Evolutionary conservation across 306 rosid species (phyloP), one percentile per base, ranked within the genome.

Genomic region (Quercus berberidifolia): DNA sequence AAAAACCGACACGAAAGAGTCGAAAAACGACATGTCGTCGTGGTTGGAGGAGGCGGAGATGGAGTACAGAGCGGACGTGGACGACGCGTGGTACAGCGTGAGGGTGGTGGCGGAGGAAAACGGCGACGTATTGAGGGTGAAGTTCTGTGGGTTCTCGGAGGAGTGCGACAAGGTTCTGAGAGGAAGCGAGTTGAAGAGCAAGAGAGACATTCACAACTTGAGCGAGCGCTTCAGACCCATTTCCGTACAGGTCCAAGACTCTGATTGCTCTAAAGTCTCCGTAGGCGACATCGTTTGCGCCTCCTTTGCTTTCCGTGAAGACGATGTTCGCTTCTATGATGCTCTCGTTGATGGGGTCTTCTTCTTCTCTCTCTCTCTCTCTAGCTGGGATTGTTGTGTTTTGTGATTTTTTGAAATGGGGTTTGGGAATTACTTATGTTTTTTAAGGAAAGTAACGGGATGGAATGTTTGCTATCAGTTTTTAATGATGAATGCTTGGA

Each of bases 301-400:
- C 65, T 79, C 91, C 20, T 69, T 64, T 59, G 19, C 82, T 17
- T 46, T 71, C 41, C 4, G 35, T 25, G 19, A 25, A 3, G 82
- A 78, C 52, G 91, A 87, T n/a, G 65, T 84, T 62, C 85, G 89
- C 75, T 85, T 87, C 85, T 83, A 80, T 80, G 87, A 87, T 51
- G 87, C 87, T 11, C 13, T 83, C 13, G 76, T 87, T 33, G 83
- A 87, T 41, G 83, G 54, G 81, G 88, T 87, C 28, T 1, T 10
- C 13, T 4, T 28, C 26, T 38, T 49, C 23, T 52, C 17, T 25
- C 28, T 20, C 8, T 14, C 41, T 49, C 35, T 76, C 60, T 46
- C 1, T 10, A 49, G 17, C 14, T 49, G 54, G 14, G 17, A 49
- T 10, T 12, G 54, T 13, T 49, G 46, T 41, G 46, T 49, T 49